phyloP scores from a whole-genome alignment of 2,329 filamentous ascomycete species.

The Colletotrichum higginsianum region DNA sequence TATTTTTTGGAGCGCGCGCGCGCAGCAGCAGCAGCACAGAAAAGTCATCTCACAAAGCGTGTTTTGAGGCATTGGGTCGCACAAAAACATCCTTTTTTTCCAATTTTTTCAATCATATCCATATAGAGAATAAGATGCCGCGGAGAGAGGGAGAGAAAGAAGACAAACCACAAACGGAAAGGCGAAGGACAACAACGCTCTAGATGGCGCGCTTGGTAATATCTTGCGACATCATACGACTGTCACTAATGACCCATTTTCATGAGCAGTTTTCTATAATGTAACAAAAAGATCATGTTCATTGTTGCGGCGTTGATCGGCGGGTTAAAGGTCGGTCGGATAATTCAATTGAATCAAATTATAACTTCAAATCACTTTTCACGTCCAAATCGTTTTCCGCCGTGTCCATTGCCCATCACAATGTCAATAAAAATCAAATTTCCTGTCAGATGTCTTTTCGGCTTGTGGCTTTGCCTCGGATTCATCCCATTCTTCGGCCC shows the following conservation, averaged over 20 bases:
- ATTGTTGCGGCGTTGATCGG: slow-evolving; percentile 25
- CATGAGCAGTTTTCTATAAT: slow-evolving; percentile 25
- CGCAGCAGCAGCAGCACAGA: slow-evolving; percentile 5
- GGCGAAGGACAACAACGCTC: slow-evolving; percentile 15
- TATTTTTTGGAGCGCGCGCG: slow-evolving; percentile 9
- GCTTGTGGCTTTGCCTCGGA: not conserved
- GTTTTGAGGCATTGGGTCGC: slow-evolving; percentile 25
- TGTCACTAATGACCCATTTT: slow-evolving; percentile 30
- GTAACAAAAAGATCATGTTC: slow-evolving; percentile 23
- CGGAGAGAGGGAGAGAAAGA: slow-evolving; percentile 5
- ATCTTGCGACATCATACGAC: slow-evolving; percentile 18
- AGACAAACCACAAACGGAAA: slow-evolving; percentile 17
- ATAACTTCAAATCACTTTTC: slow-evolving; percentile 6
- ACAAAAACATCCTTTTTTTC: slow-evolving; percentile 8
- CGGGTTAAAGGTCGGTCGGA: slow-evolving; percentile 21
- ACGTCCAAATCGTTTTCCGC: not conserved
- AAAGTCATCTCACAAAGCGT: slow-evolving; percentile 21
- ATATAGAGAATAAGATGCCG: slow-evolving; percentile 15
- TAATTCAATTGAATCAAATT: slow-evolving; percentile 28
- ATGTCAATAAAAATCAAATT: too few species aligned
- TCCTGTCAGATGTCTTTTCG: too few species aligned
- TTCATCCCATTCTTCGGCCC: not conserved
- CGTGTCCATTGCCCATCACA: not conserved
- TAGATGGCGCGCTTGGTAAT: slow-evolving; percentile 18
- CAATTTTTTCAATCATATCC: slow-evolving; percentile 14